A percentile compares a stretch with the other conserved stretches of the same genome.
Evolutionary conservation across 768 basidiomycete genomes (phyloP).

Genomic region (Suillus sp.): DNA sequence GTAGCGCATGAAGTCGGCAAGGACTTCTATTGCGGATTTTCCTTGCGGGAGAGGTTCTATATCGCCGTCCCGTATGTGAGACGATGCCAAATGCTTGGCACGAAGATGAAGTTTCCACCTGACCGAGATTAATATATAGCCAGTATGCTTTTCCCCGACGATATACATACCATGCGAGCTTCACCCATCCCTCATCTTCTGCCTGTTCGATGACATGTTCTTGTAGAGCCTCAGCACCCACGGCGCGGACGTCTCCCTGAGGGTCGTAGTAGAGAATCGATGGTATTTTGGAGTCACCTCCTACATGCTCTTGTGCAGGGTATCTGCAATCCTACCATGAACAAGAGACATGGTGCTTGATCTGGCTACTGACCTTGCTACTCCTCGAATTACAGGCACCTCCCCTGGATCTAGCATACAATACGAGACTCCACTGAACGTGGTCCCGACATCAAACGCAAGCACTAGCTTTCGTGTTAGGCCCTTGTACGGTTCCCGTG

Average conservation of each 20-base stretch:
- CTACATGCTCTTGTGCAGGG: conserved; percentile 48
- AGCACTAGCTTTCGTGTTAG: conserved; percentile 42
- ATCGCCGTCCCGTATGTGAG: conserved; percentile 25
- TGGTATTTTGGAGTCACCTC: conserved; percentile 51
- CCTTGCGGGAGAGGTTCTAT: conserved; percentile 27
- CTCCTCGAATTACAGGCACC: conserved; percentile 31
- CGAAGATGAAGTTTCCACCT: conserved; percentile 42
- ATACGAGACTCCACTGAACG: conserved; percentile 43
- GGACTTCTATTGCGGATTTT: conserved; percentile 23
- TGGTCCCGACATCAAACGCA: conserved; percentile 48
- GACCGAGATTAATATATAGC: not conserved
- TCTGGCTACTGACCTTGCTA: conserved; percentile 25
- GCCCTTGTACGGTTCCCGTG: conserved; percentile 38
- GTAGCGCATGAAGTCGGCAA: conserved; percentile 32
- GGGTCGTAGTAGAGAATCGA: conserved; percentile 50
- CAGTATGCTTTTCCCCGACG: not conserved
- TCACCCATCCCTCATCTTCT: conserved; percentile 39
- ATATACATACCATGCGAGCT: conserved; percentile 40
- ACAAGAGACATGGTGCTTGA: not conserved
- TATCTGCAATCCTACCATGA: conserved; percentile 33
- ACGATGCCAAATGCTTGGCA: conserved; percentile 26
- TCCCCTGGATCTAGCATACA: conserved; percentile 39
- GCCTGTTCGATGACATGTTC: conserved; percentile 39
- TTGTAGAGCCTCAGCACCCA: conserved; percentile 45
- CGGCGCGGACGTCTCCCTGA: conserved; percentile 40